These are phyloP conservation scores for Pyrus bretschneideri DNA, from an alignment of 306 rosid species.

Conservation along the genomic window DNA sequence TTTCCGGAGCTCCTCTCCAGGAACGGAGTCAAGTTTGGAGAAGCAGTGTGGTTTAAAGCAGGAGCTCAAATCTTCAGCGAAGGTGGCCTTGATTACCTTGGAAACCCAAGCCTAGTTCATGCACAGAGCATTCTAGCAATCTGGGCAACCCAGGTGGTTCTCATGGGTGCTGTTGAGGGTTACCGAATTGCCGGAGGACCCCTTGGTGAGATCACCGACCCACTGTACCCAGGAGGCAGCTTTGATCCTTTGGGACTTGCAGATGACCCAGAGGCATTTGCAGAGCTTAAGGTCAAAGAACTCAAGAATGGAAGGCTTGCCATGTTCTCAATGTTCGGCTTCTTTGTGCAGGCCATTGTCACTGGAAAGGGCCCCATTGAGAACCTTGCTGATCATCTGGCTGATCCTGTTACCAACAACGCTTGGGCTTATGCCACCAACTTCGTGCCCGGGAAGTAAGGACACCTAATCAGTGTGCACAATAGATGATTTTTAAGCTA, in stretches of 20 bases:
- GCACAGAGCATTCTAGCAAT: slow-evolving; percentile 33
- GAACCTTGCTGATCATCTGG: slow-evolving; percentile 39
- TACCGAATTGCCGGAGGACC: slow-evolving; percentile 33
- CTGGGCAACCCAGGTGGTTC: slow-evolving; percentile 28
- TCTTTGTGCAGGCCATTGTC: slow-evolving; percentile 30
- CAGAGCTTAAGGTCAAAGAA: slow-evolving; percentile 37
- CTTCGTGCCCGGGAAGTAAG: slow-evolving; percentile 31
- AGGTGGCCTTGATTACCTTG: slow-evolving; percentile 32
- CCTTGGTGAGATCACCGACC: slow-evolving; percentile 28
- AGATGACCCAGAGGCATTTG: slow-evolving; percentile 37
- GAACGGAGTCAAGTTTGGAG: slow-evolving; percentile 33
- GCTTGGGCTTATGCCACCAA: slow-evolving; percentile 31
- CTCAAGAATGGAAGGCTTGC: slow-evolving; percentile 31
- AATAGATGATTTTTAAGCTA: neutral
- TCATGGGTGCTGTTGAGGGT: slow-evolving; percentile 35
- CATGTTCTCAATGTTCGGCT: slow-evolving; percentile 37
- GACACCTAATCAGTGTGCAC: neutral
- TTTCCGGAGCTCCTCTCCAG: slow-evolving; percentile 39
- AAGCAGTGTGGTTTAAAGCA: slow-evolving; percentile 38
- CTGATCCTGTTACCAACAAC: slow-evolving; percentile 31
- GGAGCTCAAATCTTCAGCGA: slow-evolving; percentile 35
- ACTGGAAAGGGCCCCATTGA: slow-evolving; percentile 36
- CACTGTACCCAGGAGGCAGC: slow-evolving; percentile 34
- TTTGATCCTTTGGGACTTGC: slow-evolving; percentile 33
- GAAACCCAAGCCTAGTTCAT: slow-evolving; percentile 35